Conservation (phyloP, 345 rosid genomes). For the Salix brachista region DNA sequence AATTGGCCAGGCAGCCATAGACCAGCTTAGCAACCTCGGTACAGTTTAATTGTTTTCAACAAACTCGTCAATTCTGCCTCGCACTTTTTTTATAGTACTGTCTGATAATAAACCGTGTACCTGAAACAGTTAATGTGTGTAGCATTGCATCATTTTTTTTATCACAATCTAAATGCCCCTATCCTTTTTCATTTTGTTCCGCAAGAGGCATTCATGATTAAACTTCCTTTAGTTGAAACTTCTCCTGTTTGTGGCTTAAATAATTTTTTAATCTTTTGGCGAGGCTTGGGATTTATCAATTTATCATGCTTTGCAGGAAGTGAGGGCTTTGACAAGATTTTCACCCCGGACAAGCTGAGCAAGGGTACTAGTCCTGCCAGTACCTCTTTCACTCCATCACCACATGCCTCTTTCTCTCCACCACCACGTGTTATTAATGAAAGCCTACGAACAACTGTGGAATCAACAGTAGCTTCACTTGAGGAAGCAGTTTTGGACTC, state of each 20-base stretch:
- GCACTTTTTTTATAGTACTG: neutral
- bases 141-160: too few relatives aligned
- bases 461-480: slow-evolving; percentile 59
- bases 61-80: neutral
- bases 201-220: neutral
- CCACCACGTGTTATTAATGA: slow-evolving; percentile 28
- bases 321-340: slow-evolving; percentile 73
- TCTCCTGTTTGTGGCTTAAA: neutral
- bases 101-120: too few relatives aligned
- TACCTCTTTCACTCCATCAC: slow-evolving; percentile 28
- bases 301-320: slow-evolving; percentile 53
- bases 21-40: slow-evolving; percentile 97
- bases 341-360: slow-evolving; percentile 50
- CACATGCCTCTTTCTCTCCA: slow-evolving; percentile 32
- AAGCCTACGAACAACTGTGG: slow-evolving; percentile 20
- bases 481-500: slow-evolving; percentile 69
- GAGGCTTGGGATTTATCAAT: neutral
- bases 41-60: slow-evolving; percentile 12
- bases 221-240: neutral
- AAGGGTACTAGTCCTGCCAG: slow-evolving; percentile 40
- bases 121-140: too few relatives aligned
- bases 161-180: too few relatives aligned
- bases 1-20: slow-evolving; percentile 67
- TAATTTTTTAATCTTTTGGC: neutral
- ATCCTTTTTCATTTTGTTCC: neutral